These are phyloP conservation scores for Pichia nanzhaoensis DNA, from an alignment of 805 yeast species.

Conservation along the genomic window DNA sequence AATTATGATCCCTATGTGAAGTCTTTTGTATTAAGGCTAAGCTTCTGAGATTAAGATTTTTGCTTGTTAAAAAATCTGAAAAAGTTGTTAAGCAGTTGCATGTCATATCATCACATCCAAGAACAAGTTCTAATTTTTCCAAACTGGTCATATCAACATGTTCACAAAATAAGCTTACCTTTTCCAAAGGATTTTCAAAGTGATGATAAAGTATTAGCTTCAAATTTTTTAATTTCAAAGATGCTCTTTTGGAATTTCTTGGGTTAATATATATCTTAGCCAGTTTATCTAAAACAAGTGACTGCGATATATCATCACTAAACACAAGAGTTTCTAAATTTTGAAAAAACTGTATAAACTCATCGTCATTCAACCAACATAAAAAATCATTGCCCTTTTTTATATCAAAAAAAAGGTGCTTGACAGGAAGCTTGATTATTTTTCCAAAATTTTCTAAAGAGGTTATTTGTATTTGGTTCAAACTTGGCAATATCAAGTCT, in stretches of 20 bases:
- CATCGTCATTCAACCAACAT: not conserved
- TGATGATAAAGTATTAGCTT: slow-evolving; percentile 43
- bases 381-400: not conserved
- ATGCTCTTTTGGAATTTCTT: not conserved
- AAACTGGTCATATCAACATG: slow-evolving; percentile 27
- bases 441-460: slow-evolving; percentile 6
- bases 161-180: slow-evolving; percentile 20
- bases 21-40: slow-evolving; percentile 33
- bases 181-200: slow-evolving; percentile 28
- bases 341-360: slow-evolving; percentile 28
- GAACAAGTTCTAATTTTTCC: slow-evolving; percentile 40
- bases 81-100: slow-evolving; percentile 43
- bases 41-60: slow-evolving; percentile 28
- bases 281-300: slow-evolving; percentile 30
- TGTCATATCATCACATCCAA: slow-evolving; percentile 45
- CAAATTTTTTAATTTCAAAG: slow-evolving; percentile 27
- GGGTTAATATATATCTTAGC: not conserved
- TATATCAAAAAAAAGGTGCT: slow-evolving; percentile 1
- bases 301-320: slow-evolving; percentile 21
- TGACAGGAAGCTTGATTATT: not conserved
- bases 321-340: slow-evolving; percentile 19
- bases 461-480: slow-evolving; percentile 12
- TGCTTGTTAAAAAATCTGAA: slow-evolving; percentile 19
- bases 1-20: slow-evolving; percentile 34
- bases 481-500: not conserved